phyloP scores from a whole-genome alignment of 148 eudicot genomes.

The Spergularia marina region DNA sequence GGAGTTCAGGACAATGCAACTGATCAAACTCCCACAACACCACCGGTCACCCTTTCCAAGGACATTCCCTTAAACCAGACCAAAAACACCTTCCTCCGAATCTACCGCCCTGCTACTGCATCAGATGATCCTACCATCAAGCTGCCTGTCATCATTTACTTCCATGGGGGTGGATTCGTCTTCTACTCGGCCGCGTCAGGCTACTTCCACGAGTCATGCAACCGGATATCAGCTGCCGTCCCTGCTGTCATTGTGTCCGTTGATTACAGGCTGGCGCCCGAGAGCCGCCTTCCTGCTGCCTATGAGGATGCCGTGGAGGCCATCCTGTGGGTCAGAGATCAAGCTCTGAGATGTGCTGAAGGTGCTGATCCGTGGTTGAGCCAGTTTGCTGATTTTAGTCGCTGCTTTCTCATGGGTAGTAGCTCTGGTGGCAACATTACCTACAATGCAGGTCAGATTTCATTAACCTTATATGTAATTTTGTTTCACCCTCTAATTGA shows the following conservation, averaged over 20 bases:
- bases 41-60: slow-evolving; percentile 40
- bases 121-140: slow-evolving; percentile 23
- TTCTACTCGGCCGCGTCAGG: slow-evolving; percentile 50
- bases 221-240: slow-evolving; percentile 28
- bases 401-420: slow-evolving; percentile 70
- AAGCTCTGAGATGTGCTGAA: slow-evolving; percentile 34
- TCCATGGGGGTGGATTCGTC: slow-evolving; percentile 81
- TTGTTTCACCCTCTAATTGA: not conserved
- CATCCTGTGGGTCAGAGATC: slow-evolving; percentile 52
- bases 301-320: slow-evolving; percentile 87
- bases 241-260: slow-evolving; percentile 66
- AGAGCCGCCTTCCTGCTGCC: slow-evolving; percentile 79
- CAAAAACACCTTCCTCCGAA: slow-evolving; percentile 56
- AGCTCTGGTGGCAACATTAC: slow-evolving; percentile 76
- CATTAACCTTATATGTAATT: no score
- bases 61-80: slow-evolving; percentile 58
- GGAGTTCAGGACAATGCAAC: not conserved
- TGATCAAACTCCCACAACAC: not conserved
- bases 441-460: slow-evolving; percentile 44
- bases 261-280: slow-evolving; percentile 81
- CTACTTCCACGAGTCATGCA: slow-evolving; percentile 52
- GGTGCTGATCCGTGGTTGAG: slow-evolving; percentile 62
- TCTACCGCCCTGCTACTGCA: slow-evolving; percentile 44
- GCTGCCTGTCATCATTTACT: slow-evolving; percentile 62
- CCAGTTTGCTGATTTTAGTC: slow-evolving; percentile 55